Conservation (phyloP, 306 rosid genomes). For the Vigna nakashimae region DNA sequence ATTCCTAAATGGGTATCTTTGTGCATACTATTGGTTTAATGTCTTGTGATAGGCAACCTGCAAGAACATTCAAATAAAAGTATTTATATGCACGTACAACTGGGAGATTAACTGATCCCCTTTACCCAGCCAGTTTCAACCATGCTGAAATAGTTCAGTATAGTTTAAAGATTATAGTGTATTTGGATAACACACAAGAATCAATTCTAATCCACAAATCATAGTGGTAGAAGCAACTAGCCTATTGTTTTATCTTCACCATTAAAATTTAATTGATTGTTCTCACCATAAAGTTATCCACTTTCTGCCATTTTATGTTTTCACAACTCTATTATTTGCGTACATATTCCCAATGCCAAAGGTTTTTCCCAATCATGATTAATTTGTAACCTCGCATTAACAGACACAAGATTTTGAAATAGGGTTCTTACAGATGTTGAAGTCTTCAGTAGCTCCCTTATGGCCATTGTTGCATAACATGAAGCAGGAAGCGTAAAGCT, state of each 20-base stretch:
- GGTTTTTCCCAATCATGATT: conserved; percentile 11
- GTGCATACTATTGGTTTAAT: conserved; percentile 58
- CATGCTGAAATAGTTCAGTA: conserved; percentile 4
- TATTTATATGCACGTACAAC: conserved; percentile 25
- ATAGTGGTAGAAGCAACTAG: background rate
- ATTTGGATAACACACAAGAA: no score
- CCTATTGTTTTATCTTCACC: no score
- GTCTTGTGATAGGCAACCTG: conserved; percentile 96
- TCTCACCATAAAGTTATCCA: background rate
- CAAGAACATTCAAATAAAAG: conserved; percentile 35
- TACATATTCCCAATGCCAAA: background rate
- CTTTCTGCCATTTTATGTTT: conserved; percentile 13
- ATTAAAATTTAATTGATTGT: background rate
- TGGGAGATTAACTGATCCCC: background rate
- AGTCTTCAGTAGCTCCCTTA: conserved; percentile 95
- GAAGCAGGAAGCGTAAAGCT: conserved; percentile 91
- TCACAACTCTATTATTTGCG: background rate
- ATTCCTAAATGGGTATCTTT: background rate
- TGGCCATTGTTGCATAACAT: conserved; percentile 96
- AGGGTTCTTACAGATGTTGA: conserved; percentile 85
- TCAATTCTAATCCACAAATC: background rate
- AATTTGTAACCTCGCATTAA: conserved; percentile 14
- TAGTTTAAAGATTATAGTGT: background rate
- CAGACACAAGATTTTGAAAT: conserved; percentile 5
- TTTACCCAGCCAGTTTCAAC: conserved; percentile 24